Conservation (phyloP, 352 stramenopile genomes). For the Globisporangium cylindrosporum region DNA sequence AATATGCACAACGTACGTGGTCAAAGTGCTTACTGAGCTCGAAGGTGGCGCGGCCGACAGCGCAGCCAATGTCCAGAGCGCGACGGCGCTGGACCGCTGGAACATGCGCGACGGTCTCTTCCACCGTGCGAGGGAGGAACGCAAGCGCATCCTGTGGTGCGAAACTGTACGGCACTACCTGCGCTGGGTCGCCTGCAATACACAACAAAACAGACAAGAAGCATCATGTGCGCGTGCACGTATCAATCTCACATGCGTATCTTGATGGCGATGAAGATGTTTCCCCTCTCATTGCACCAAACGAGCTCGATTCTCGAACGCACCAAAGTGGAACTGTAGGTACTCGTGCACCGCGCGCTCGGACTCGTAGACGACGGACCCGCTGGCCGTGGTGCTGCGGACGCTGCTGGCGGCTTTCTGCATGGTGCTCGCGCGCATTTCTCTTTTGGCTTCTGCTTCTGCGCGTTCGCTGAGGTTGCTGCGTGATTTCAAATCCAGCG, state of each 20-base stretch:
- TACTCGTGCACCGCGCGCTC: constrained; percentile 88
- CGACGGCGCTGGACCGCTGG: constrained; percentile 52
- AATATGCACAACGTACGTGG: constrained; percentile 41
- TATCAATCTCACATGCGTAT: background rate
- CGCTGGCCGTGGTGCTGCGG: constrained; percentile 86
- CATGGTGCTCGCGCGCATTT: constrained; percentile 25
- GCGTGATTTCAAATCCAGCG: no score
- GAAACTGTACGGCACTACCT: constrained; percentile 69
- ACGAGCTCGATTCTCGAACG: background rate
- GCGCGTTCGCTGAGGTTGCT: background rate
- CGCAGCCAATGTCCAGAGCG: constrained; percentile 93
- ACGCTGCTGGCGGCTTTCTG: constrained; percentile 24
- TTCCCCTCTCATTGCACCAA: background rate
- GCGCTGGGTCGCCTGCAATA: constrained; percentile 47
- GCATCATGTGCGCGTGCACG: background rate
- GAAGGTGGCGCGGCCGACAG: constrained; percentile 92
- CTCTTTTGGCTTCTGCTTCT: background rate
- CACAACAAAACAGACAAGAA: background rate
- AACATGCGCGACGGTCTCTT: constrained; percentile 61
- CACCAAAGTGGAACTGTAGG: constrained; percentile 90
- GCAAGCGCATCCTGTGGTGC: constrained; percentile 75
- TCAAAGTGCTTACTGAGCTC: constrained; percentile 92
- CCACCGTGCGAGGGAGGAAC: constrained; percentile 86
- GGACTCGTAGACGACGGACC: constrained; percentile 86
- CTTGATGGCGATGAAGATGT: background rate